Evolutionary conservation across 495 filamentous ascomycete species (phyloP), one percentile per base, ranked within the genome.

Genomic region (Trypethelium eluteriae): DNA sequence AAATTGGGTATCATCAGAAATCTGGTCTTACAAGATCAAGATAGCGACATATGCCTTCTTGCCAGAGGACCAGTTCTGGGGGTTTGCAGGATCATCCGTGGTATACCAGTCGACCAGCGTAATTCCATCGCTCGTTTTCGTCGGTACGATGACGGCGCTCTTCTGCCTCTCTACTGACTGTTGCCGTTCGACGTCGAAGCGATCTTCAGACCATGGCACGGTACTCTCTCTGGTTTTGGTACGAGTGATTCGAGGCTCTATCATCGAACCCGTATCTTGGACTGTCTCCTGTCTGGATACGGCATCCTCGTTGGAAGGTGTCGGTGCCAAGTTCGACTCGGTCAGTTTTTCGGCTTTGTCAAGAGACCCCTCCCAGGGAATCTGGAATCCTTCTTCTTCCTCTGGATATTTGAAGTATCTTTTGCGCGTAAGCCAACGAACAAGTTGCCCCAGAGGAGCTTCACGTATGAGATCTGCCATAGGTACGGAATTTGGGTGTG

Each of bases 51-150:
- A 59, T 34, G 18, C 53, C 62, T 79, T 80, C 68, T 76, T 78
- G 32, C 6, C 46, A 46, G 72, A 73, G 2, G 78, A 76, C 83
- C 83, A 86, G 62, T 85, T 85, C 49, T 83, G 80, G 2, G 83
- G 84, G 62, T 86, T 84, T 3, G 76, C 81, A 9, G 74, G 69
- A 68, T 85, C 83, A 46, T 82, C 78, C 3, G 80, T 79, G 49
- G 75, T 78, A 68, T 84, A 83, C 83, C 83, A 85, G 64, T 83
- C 80, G n/a, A 83, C 81, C 0, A 85, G 63, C 39, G 73, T 72
- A 16, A 63, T 66, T 35, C 73, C 73, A 63, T 75, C 71, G n/a
- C 68, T 53, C 18, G 70, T 74, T 46, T 67, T 66, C 25, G 53
- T 59, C 14, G 53, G 53, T 36, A 59, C 32, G 7, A 59, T 59